A percentile compares a stretch with the other conserved stretches of the same genome.
Evolutionary conservation across 169 alveolate species (phyloP).

Genomic region (Amoebophrya sp.): DNA sequence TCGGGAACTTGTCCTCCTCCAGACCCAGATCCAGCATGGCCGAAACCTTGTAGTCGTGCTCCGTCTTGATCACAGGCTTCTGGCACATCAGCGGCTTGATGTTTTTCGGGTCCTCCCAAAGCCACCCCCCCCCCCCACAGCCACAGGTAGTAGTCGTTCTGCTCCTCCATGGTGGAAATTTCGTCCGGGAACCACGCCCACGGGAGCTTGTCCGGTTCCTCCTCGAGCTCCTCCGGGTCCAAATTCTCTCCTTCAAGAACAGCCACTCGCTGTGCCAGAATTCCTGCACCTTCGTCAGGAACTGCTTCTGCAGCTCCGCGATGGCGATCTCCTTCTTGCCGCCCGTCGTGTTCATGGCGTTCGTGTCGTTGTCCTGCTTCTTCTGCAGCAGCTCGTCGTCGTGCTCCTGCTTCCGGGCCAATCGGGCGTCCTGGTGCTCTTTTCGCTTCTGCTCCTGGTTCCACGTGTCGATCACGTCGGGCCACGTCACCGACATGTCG

Average conservation of each 20-base stretch:
- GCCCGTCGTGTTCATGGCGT: neutral
- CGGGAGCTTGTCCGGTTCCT: too few relatives aligned
- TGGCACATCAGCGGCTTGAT: neutral
- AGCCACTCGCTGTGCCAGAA: neutral
- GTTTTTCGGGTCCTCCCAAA: neutral
- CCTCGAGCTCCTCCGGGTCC: too few relatives aligned
- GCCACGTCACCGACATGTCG: neutral
- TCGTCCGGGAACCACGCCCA: neutral
- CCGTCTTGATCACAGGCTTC: neutral
- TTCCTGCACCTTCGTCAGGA: neutral
- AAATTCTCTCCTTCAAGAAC: neutral
- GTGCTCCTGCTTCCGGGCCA: constrained; percentile 33
- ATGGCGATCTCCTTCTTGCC: neutral
- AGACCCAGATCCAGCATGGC: neutral
- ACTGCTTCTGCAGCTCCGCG: neutral
- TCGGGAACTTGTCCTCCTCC: neutral
- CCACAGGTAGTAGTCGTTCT: neutral
- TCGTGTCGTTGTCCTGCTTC: constrained; percentile 25
- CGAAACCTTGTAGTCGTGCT: neutral
- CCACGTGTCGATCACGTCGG: neutral
- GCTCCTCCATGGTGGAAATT: neutral
- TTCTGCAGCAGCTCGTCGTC: constrained; percentile 31
- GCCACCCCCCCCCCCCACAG: neutral
- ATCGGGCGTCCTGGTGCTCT: constrained; percentile 19
- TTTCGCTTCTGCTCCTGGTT: neutral